Base-by-base conservation (phyloP, 345 rosid genomes). In the Citrus cavaleriei region DNA sequence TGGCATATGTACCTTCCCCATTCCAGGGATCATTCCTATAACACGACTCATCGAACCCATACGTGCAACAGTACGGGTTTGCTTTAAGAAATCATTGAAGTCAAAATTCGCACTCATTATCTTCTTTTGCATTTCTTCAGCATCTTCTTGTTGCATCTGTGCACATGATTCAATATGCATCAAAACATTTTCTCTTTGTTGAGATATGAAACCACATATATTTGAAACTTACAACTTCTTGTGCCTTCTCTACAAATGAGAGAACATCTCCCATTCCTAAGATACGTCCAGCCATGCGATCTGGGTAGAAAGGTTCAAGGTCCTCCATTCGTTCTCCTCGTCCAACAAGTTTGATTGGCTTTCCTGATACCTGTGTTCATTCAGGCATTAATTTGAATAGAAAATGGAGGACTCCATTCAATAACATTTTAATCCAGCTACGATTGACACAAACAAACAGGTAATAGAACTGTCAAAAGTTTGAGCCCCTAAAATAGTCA, bases 201-300 rank as follows among this genome's bases (percentile, higher is more conserved):
- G 30, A 55, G 79, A 76, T 7, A 46, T 66, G 63, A 71, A 68
- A 76, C 21, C 51, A 74, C 68, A 61, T 68, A 71, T 66, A 49
- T n/a, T 62, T 14, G 30, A 75, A 82, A 85, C 97, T 87, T 85
- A 96, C 98, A 72, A 90, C 97, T 94, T 96, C 98, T 84, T 91
- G 89, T 21, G 99, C 99, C 83, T 96, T 96, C 88, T 96, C 98
- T 70, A 96, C 99, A 73, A 94, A 96, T 54, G 99, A 90, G 75
- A 96, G 97, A 70, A 94, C 98, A 79, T 94, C 97, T 82, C 99
- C 99, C 99, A 96, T 96, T 84, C 99, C 98, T 74, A 93, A 85
- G 80, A 96, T 93, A 35, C 99, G 85, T 72, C 98, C 99, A 81
- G 99, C 99, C 99, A 96, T 96, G 54, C 98, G 93, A 76, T 91